Base-by-base conservation (phyloP, 495 filamentous ascomycete genomes). In the Beverwykella pulmonaria region DNA sequence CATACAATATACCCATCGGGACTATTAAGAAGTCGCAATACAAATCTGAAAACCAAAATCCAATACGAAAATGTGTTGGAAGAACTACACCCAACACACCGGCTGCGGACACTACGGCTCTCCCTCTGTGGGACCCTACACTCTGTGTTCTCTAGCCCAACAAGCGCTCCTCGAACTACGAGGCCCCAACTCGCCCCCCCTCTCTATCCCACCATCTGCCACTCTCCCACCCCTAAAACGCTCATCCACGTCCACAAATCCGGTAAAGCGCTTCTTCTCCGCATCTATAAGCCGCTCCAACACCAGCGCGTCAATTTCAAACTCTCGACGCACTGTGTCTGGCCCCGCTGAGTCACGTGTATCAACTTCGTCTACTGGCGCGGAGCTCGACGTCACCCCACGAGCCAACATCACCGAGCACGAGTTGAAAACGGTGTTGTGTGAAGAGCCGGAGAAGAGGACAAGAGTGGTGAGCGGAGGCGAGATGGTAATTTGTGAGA, bases 101-200 rank as follows among this genome's bases (percentile, higher is more conserved):
- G 60, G 66, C 59, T 69, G 66, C 34, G 60, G 48, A 6, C 66
- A 69, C 60, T 41, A 19, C 32, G 66, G 44, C 4, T 14, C 20
- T 34, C 23, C 34, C 46, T 17, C 52, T 30, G 10, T 25, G 3
- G 20, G 29, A 15, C 53, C 60, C 12, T 69, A 53, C 27, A 69
- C 66, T 2, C 53, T 57, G 15, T 69, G 66, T 47, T 14, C 17
- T 14, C 10, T 5, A 12, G 66, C 66, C 2, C 25, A 26, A 41
- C 27, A 39, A 12, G 44, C 29, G 0, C 60, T 63, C n/a, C 20
- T 27, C 39, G 26, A 29, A 9, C 9, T 23, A n/a, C 59, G 53
- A 12, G 39, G 39, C 39, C 39, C 6, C 34, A 36, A 3, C 15
- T 29, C n/a, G 32, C 50, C 32, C 58, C 41, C 4, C n/a, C 50